Evolutionary conservation across 192 early-diverging fungal species (phyloP), one percentile per base, ranked within the genome.

Genomic region (Podila horticola): DNA sequence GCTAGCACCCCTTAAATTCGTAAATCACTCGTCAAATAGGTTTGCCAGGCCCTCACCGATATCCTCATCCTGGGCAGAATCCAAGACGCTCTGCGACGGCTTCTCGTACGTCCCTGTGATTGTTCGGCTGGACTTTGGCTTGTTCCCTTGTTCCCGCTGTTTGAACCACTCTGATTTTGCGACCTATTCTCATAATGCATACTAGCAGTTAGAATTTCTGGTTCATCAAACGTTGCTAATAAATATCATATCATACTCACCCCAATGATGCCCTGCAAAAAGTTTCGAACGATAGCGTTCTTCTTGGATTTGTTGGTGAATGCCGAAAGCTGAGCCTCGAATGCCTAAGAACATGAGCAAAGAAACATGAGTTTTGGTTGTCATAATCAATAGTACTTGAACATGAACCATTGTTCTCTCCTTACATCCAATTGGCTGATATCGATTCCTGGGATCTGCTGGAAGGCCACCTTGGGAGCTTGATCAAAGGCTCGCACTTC

Each of bases 101-200:
- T 69, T 64, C 52, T 81, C 77, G 19, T 81, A 81, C 12, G 61
- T 69, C 3, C 66, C 77, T 0, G 69, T 45, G 28, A 81, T 81
- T 2, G 77, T 81, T 2, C 77, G 55, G 24, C 38, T 69, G 1
- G 77, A 34, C 6, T 9, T 22, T 0, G 71, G 61, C 22, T 64
- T 69, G 31, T 73, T 59, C 4, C 62, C 71, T 26, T 67, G 58
- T 13, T 73, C 61, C 24, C 72, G 72, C 52, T 81, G 71, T 58
- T 81, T 81, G 52, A 81, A 81, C 77, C 77, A 81, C 36, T 81
- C 77, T 0, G 77, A 81, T 62, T 81, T 81, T 15, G 77, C 77
- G 3, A 79, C 69, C 75, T 79, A 67, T 24, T 24, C 19, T n/a
- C n/a, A 55, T 55, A 22, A 11, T 22, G 26, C 8, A 11, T 4